A percentile compares a stretch with the other conserved stretches of the same genome.
These are phyloP conservation scores for Debaryomycetaceae sp. DNA, from an alignment of 1,139 yeast species.

Conservation along the genomic window DNA sequence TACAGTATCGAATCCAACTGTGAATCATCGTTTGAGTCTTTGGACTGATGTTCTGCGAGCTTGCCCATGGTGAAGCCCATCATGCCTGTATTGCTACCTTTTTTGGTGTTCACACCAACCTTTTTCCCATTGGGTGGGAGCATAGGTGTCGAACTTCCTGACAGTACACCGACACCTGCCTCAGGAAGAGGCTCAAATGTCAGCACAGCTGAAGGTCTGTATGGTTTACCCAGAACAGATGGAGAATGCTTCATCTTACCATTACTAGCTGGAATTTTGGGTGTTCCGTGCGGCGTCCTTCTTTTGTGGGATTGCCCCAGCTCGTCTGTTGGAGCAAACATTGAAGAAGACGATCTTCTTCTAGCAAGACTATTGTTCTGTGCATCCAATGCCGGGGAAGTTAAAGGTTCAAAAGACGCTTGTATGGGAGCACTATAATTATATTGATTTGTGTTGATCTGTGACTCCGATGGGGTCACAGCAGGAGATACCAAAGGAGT, in stretches of 20 bases:
- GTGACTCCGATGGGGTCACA: conserved; percentile 57
- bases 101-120: conserved; percentile 15
- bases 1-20: not conserved
- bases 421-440: conserved; percentile 25
- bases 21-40: conserved; percentile 2
- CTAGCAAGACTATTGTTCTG: conserved; percentile 24
- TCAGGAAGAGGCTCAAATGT: conserved; percentile 38
- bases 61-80: conserved; percentile 52
- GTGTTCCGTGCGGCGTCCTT: conserved; percentile 50
- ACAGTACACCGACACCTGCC: conserved; percentile 20
- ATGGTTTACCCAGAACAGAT: conserved; percentile 14
- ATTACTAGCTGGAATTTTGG: conserved; percentile 31
- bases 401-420: conserved; percentile 44
- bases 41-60: conserved; percentile 35
- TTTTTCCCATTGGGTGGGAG: conserved; percentile 36
- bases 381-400: conserved; percentile 66
- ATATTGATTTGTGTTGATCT: conserved; percentile 17
- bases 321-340: conserved; percentile 31
- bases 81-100: conserved; percentile 17
- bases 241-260: conserved; percentile 18
- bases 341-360: conserved; percentile 34
- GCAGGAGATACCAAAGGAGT: conserved; percentile 80
- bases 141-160: conserved; percentile 29
- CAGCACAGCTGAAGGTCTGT: conserved; percentile 8
- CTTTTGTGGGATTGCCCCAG: conserved; percentile 22